Conservation (phyloP, 805 yeast species). For the Myxozyma nipponensis region DNA sequence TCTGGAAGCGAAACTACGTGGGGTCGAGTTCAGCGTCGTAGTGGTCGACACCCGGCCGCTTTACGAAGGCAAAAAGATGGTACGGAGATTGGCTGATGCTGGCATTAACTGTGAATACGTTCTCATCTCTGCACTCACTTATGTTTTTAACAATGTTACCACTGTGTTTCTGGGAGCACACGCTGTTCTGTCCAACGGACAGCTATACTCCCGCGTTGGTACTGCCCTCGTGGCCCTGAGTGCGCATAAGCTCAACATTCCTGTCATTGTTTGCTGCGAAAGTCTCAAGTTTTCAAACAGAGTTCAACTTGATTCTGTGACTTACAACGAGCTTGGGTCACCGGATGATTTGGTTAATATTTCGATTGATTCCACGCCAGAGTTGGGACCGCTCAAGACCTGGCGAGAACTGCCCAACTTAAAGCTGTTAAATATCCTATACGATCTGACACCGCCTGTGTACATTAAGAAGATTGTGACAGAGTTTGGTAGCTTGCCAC, state of each 20-base stretch:
- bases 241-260: constrained; percentile 81
- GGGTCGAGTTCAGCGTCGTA: constrained; percentile 68
- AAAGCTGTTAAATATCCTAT: constrained; percentile 78
- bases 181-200: constrained; percentile 93
- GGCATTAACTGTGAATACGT: constrained; percentile 77
- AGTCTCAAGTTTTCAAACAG: constrained; percentile 90
- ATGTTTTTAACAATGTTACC: constrained; percentile 81
- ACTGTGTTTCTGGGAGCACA: constrained; percentile 94
- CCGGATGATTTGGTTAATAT: constrained; percentile 35
- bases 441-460: constrained; percentile 91
- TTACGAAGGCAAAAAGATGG: constrained; percentile 83
- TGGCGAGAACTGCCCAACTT: constrained; percentile 40
- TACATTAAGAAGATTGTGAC: constrained; percentile 92
- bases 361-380: constrained; percentile 29
- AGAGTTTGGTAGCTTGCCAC: constrained; percentile 93
- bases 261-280: constrained; percentile 94
- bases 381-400: constrained; percentile 28
- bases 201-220: constrained; percentile 89
- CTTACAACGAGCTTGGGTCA: constrained; percentile 69
- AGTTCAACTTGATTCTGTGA: constrained; percentile 93
- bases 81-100: constrained; percentile 55
- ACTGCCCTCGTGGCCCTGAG: constrained; percentile 91
- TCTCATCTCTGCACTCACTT: constrained; percentile 70
- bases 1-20: constrained; percentile 59
- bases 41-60: constrained; percentile 92